Evolutionary conservation across 345 rosid genomes (phyloP).

Genomic region (Citrus inodora): DNA sequence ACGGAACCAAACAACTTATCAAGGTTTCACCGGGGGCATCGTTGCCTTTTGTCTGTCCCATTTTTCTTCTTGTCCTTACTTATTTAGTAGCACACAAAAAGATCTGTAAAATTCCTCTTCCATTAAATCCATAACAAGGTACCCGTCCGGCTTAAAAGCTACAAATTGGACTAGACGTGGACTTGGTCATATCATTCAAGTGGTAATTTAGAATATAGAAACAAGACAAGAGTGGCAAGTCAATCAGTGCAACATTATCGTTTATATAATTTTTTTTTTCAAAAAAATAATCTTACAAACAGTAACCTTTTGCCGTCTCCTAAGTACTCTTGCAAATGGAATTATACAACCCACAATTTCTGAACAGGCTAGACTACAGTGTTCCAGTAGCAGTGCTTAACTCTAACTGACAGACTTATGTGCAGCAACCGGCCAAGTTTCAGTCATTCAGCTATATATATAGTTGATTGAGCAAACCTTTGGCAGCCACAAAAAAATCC

Average conservation of each 20-base stretch:
- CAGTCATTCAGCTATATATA: not conserved
- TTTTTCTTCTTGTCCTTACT: not conserved
- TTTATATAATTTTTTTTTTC: not conserved
- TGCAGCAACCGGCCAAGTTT: not conserved
- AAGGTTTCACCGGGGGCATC: not conserved
- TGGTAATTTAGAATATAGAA: not conserved
- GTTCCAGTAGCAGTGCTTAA: not conserved
- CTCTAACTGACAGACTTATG: not conserved
- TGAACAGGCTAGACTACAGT: not conserved
- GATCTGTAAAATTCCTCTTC: not conserved
- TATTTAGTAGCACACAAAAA: not conserved
- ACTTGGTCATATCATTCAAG: not conserved
- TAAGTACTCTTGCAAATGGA: not conserved
- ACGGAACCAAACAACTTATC: not conserved
- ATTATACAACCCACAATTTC: not conserved
- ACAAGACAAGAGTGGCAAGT: not conserved
- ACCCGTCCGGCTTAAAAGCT: not conserved
- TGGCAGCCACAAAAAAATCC: not conserved
- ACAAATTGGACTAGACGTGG: not conserved
- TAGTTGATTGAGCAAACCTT: not conserved
- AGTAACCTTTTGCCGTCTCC: not conserved
- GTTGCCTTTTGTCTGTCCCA: not conserved
- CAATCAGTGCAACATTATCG: not conserved
- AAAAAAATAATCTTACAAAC: not conserved
- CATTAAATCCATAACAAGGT: not conserved